Base-by-base conservation (phyloP, 805 yeast genomes). In the Candida boidinii region DNA sequence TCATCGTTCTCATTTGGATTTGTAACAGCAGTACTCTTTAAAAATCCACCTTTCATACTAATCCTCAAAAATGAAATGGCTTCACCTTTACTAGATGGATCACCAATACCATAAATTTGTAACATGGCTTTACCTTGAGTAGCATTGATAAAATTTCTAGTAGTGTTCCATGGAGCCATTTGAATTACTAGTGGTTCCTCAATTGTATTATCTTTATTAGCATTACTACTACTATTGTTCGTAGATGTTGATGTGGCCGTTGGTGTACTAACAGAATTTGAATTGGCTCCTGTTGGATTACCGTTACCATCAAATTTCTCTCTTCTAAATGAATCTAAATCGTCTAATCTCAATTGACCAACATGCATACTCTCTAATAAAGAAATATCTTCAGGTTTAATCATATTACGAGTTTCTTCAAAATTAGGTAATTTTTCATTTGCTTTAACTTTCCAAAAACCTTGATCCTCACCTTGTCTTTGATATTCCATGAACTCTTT, bases 401-500 rank as follows among this genome's bases (percentile, higher is more conserved):
- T 81, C 80, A 92, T 74, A n/a, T 79, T 62, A 39, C 90, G 66
- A 2, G 84, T 76, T 29, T 74, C 79, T 26, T 82, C 92, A 49
- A 80, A 87, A 26, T 64, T 70, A 1, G 95, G 92, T 9, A 88
- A 64, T 2, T 70, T 65, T 31, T 71, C 75, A 29, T 76, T 82
- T 4, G 65, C 60, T 48, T 85, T 85, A 37, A 92, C 66, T 49
- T 87, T 90, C 98, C 98, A 92, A 48, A 64, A 82, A 1, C 96
- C 96, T 45, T 87, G 95, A 55, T 88, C 96, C 7, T 80, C 85
- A 10, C 97, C 97, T 24, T 80, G 76, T 46, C 96, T 68, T 59
- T 90, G 96, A 48, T 84, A 92, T 48, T 88, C 96, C 98, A 92
- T 92, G 47, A 92, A 92, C 59, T 92, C 98, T 56, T 92, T 92